These are phyloP conservation scores for Coemansia javaensis DNA, from an alignment of 192 early-diverging fungal species.

Conservation along the genomic window DNA sequence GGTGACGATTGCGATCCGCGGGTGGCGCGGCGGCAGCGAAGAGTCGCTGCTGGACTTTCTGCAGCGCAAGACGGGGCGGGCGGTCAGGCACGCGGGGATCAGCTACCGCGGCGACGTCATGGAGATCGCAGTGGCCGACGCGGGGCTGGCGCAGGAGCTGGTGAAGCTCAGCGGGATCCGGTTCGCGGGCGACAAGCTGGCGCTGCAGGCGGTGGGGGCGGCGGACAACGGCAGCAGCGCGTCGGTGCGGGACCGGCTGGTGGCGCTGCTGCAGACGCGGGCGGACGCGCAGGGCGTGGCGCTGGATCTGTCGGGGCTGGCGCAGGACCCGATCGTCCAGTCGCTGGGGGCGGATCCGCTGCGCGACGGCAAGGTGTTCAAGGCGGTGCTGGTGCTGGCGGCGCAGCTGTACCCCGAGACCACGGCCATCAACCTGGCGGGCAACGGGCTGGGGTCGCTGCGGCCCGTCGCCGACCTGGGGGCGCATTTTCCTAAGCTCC, in stretches of 20 bases:
- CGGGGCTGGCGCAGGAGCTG: conserved; percentile 32
- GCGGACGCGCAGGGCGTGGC: conserved; percentile 32
- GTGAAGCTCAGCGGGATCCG: conserved; percentile 43
- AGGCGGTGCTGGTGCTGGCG: conserved; percentile 38
- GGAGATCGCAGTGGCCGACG: conserved; percentile 29
- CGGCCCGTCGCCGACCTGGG: conserved; percentile 36
- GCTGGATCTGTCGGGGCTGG: conserved; percentile 37
- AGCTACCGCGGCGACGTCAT: conserved; percentile 41
- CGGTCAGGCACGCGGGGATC: conserved; percentile 23
- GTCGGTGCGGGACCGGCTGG: conserved; percentile 28
- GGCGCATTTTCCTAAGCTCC: conserved; percentile 27
- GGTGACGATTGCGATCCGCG: conserved; percentile 39
- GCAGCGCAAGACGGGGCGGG: conserved; percentile 23
- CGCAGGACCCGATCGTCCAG: conserved; percentile 30
- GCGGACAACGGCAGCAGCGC: conserved; percentile 14
- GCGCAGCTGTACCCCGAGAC: conserved; percentile 32
- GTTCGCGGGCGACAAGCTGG: conserved; percentile 40
- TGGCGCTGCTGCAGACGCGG: conserved; percentile 38
- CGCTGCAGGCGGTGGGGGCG: conserved; percentile 10
- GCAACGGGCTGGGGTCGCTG: conserved; percentile 37
- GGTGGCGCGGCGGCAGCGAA: conserved; percentile 40
- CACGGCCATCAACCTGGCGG: conserved; percentile 31
- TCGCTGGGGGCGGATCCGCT: conserved; percentile 33
- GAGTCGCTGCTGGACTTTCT: conserved; percentile 32
- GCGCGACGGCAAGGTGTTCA: conserved; percentile 40